Conservation (phyloP, 345 rosid genomes). For the Linum trigynum region DNA sequence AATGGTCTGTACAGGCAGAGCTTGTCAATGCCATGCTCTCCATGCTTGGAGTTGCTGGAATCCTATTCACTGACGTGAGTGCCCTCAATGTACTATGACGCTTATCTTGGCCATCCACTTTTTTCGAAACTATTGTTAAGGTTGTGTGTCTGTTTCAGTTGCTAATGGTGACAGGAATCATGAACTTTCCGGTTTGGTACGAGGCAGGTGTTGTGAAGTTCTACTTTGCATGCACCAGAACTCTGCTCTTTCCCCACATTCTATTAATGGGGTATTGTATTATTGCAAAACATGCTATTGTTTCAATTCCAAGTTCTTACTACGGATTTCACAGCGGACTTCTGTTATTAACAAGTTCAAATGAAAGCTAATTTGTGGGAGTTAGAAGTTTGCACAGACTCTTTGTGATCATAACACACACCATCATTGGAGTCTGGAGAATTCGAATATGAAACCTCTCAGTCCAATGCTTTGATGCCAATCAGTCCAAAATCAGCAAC, state of each 20-base stretch:
- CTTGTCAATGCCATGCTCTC: conserved; percentile 87
- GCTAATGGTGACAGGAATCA: conserved; percentile 65
- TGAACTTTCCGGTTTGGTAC: conserved; percentile 76
- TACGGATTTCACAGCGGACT: not conserved
- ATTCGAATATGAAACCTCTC: too few species aligned
- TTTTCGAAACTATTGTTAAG: not conserved
- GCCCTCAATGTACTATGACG: not conserved
- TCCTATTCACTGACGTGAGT: conserved; percentile 81
- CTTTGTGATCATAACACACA: too few species aligned
- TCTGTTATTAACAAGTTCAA: too few species aligned
- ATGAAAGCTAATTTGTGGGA: too few species aligned
- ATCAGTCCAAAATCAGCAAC: not conserved
- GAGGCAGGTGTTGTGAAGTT: conserved; percentile 85
- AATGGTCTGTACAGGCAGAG: conserved; percentile 96
- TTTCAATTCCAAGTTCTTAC: not conserved
- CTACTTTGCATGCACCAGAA: conserved; percentile 57
- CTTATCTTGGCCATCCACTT: not conserved
- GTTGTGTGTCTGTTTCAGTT: conserved; percentile 23
- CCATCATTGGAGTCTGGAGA: too few species aligned
- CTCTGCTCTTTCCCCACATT: conserved; percentile 60
- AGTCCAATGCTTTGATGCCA: too few species aligned
- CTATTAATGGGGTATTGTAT: conserved; percentile 69
- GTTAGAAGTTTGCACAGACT: too few species aligned
- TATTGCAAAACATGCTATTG: too few species aligned
- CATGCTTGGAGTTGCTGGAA: conserved; percentile 87